Base-by-base conservation (phyloP, 2,329 filamentous ascomycete species). In the Chaetomiaceae sp. region DNA sequence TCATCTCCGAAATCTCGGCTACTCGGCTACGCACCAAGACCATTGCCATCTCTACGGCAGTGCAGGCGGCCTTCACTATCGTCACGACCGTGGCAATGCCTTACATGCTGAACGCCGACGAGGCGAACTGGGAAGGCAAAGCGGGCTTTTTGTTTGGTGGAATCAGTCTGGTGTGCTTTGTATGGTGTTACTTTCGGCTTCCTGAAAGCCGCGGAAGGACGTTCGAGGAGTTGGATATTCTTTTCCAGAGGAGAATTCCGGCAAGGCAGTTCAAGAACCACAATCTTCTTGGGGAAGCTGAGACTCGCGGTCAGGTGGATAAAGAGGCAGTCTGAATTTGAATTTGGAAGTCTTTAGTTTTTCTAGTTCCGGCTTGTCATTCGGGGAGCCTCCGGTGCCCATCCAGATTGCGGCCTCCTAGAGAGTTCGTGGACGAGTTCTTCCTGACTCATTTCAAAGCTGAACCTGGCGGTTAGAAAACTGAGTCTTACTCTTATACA, bases 161-260 rank as follows among this genome's bases (percentile, higher is more conserved):
- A 0, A 47, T 68, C 11, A 65, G 62, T 6, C 54, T 58, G 1
- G 11, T 68, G 4, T 68, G 66, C 40, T 59, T 64, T 8, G 38
- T 62, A 1, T 68, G 66, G 66, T 60, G 62, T 2, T 68, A 63
- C 29, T 62, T 64, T 36, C 37, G 58, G 3, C 53, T 62, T 8
- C 60, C 60, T 0, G 60, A 62, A 41, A 60, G 58, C 12, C 59
- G 52, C 42, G 60, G 59, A 0, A 43, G 59, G 37, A 61, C 60
- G 14, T 62, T 57, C 22, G 59, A 62, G 53, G 45, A 61, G 47
- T 34, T 61, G 26, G 59, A 61, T 42, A 48, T 60, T 9, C n/a
- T 61, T 48, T 78, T 75, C 47, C 79, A 84, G 44, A 86, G 67
- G 58, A 86, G 76, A 54, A 75, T 80, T 18, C 83, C 85, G 58